These are phyloP conservation scores for Trichoderma polysporum DNA, from an alignment of 2,329 filamentous ascomycete genomes.

Conservation along the genomic window DNA sequence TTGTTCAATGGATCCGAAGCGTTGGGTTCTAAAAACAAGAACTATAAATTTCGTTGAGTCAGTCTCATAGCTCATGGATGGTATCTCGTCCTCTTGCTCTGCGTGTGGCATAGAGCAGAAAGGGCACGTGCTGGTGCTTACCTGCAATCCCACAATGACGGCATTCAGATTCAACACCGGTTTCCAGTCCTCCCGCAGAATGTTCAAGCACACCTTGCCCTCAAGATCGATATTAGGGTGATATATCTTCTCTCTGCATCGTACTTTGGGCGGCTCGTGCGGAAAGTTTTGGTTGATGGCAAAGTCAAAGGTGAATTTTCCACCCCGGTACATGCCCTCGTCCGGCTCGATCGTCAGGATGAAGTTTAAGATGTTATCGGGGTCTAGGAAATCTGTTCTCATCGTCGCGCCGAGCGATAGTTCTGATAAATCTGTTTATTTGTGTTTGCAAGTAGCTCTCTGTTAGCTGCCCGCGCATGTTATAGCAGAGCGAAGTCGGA, in stretches of 20 bases:
- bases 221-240: slow-evolving; percentile 98
- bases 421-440: slow-evolving; percentile 69
- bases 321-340: slow-evolving; percentile 85
- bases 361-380: slow-evolving; percentile 85
- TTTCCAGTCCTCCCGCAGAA: slow-evolving; percentile 97
- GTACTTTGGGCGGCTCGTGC: slow-evolving; percentile 96
- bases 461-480: not conserved
- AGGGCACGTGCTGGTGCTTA: slow-evolving; percentile 36
- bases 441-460: not conserved
- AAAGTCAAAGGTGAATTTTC: slow-evolving; percentile 86
- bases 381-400: slow-evolving; percentile 77
- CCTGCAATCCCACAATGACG: slow-evolving; percentile 90
- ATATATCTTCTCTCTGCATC: slow-evolving; percentile 97
- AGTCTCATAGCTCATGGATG: not conserved
- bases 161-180: slow-evolving; percentile 95
- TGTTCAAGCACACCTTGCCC: slow-evolving; percentile 97
- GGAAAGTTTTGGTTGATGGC: slow-evolving; percentile 93
- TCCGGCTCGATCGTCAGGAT: slow-evolving; percentile 78
- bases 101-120: not conserved
- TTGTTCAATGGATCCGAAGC: slow-evolving; percentile 98
- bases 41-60: slow-evolving; percentile 52
- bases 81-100: not conserved
- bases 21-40: slow-evolving; percentile 96
- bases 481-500: not conserved
- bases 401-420: slow-evolving; percentile 76